These are phyloP conservation scores for Annulohypoxylon stygium DNA, from an alignment of 495 filamentous ascomycete species.

Conservation along the genomic window DNA sequence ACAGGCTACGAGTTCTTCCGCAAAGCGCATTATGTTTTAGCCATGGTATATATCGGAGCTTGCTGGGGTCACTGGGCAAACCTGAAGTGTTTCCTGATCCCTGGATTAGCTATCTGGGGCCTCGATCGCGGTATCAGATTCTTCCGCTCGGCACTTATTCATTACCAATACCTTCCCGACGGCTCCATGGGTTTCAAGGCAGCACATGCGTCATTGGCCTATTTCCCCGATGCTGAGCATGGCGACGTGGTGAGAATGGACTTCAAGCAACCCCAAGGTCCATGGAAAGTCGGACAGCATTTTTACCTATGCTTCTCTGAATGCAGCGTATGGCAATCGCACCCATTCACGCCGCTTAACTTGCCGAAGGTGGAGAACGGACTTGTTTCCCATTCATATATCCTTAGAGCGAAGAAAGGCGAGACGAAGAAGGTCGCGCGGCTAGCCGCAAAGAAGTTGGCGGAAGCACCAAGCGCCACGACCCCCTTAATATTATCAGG, in stretches of 20 bases:
- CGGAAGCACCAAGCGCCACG: conserved; percentile 46
- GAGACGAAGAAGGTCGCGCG: conserved; percentile 68
- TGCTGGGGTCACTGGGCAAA: conserved; percentile 76
- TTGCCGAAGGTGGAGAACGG: conserved; percentile 55
- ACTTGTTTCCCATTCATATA: conserved; percentile 68
- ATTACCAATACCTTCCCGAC: conserved; percentile 58
- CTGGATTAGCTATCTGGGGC: conserved; percentile 68
- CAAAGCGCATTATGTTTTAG: conserved; percentile 73
- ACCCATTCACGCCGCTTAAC: conserved; percentile 73
- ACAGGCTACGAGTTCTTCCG: conserved; percentile 78
- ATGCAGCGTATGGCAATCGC: conserved; percentile 73
- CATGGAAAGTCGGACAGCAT: conserved; percentile 74
- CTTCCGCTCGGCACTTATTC: conserved; percentile 65
- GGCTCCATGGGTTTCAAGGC: conserved; percentile 61
- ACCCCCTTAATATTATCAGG: conserved; percentile 69
- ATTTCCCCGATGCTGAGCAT: conserved; percentile 63
- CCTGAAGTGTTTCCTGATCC: conserved; percentile 72
- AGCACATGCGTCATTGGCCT: conserved; percentile 61
- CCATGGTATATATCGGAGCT: conserved; percentile 74
- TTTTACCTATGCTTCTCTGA: conserved; percentile 74
- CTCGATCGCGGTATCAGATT: conserved; percentile 67
- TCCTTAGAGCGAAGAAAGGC: conserved; percentile 71
- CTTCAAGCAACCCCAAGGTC: conserved; percentile 65
- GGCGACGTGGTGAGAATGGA: conserved; percentile 70
- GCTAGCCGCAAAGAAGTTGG: conserved; percentile 53